A percentile compares a stretch with the other conserved stretches of the same genome.
Conservation (phyloP, 768 basidiomycete species). For the Termitomyces sp. region DNA sequence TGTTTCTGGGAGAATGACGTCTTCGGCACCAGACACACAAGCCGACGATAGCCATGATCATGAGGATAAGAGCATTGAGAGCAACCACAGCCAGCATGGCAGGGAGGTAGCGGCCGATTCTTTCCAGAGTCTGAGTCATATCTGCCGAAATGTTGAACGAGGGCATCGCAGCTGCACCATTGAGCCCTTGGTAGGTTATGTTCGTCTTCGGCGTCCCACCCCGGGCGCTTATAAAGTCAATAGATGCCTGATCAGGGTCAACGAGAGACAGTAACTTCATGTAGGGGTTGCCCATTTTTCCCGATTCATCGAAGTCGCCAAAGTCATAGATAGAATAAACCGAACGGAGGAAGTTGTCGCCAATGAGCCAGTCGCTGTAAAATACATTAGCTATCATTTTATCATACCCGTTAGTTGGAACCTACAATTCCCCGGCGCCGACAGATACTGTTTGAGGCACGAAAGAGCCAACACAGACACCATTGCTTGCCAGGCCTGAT, state of each 20-base stretch:
- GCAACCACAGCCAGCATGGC: conserved; percentile 74
- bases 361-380: conserved; percentile 75
- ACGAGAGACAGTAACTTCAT: conserved; percentile 70
- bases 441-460: conserved; percentile 58
- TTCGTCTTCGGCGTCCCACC: conserved; percentile 63
- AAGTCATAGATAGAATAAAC: conserved; percentile 84
- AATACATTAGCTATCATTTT: not conserved
- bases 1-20: conserved; percentile 26
- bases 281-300: conserved; percentile 72
- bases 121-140: conserved; percentile 55
- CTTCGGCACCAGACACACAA: conserved; percentile 52
- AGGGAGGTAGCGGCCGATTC: conserved; percentile 64
- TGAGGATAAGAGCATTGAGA: conserved; percentile 69
- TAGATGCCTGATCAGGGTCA: conserved; percentile 65
- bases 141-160: conserved; percentile 57
- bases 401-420: conserved; percentile 6
- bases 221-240: conserved; percentile 64
- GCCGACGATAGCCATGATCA: conserved; percentile 53
- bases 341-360: conserved; percentile 81
- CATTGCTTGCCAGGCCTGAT: conserved; percentile 35
- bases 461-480: conserved; percentile 70
- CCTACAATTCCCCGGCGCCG: conserved; percentile 67
- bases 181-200: conserved; percentile 63
- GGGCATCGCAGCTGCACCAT: conserved; percentile 35
- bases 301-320: conserved; percentile 67